Evolutionary conservation across 441 rosid genomes (phyloP), one percentile per base, ranked within the genome.

Genomic region (Flueggea neowawraea): DNA sequence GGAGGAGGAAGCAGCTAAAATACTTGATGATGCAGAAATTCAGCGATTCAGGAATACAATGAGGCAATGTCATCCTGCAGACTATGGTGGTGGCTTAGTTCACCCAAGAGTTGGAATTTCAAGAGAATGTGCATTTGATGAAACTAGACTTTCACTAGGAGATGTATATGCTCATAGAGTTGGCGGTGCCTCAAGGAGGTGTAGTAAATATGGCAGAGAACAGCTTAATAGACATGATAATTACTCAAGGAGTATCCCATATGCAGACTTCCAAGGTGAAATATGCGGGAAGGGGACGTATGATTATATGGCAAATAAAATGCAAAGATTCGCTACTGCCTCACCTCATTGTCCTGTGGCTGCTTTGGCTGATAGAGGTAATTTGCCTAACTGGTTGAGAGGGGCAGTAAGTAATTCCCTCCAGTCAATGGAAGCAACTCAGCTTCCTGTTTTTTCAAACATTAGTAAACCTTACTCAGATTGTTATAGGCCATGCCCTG

Each of bases 1-100:
- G 97, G 97, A 94, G 69, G 97, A 84, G 72, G 99, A 94, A 70
- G 95, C 89, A 69, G 79, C 75, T 54, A 91, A 84, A 54, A 60
- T 78, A 59, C 58, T 78, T 44, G 69, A 62, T 49, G 75, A 62
- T 31, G 28, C 58, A n/a, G 61, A 44, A 61, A 49, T 31, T 16
- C 58, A 64, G 11, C 73, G 67, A 53, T 52, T 48, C 15, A 70
- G 61, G 50, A 54, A n/a, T 64, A 57, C 73, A 54, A 56, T 52
- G 61, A 22, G 62, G 39, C 76, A 52, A 13, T 69, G 64, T 14
- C 41, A 69, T 61, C 62, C 71, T 54, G 11, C 50, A 10, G 73
- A 31, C 60, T 54, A 47, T 58, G 68, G 56, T 54, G 61, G 64
- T 62, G 47, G 53, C 61, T 64, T 44, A 55, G 4, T 59, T 12